Evolutionary conservation across 805 yeast species (phyloP), one percentile per base, ranked within the genome.

Genomic region (Kodamaea kakaduensis): DNA sequence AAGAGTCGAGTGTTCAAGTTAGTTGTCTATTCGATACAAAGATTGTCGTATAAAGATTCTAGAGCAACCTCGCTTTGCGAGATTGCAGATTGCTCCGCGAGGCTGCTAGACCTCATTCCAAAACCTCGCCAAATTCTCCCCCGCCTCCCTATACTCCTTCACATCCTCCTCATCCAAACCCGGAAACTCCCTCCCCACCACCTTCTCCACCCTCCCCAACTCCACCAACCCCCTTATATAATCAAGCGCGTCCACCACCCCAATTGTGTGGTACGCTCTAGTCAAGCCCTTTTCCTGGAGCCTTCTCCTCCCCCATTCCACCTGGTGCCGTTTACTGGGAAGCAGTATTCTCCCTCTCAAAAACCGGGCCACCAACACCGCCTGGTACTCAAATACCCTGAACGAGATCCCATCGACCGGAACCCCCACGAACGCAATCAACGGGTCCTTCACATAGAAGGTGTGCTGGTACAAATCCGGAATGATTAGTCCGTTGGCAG

Each of bases 351-450:
- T 64, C 0, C 79, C 79, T 4, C 75, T 54, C 59, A 82, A 76
- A 2, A 78, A 76, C 38, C 87, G 66, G 2, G 84, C 74, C 19
- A 84, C 61, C 49, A 79, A 70, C 6, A 78, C 66, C 0, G 83
- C 86, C 51, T 84, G 93, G 32, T 75, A 61, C 40, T 72, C 77
- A 10, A 82, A 71, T 1, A 73, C 59, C 34, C 84, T 67, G 42
- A 80, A 78, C 5, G 87, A 84, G 0, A 81, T 59, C 4, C 78
- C 77, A 42, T 75, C 72, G 25, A 77, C 64, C 2, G 84, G 82
- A 10, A 80, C 57, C 1, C 84, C 81, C 22, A 82, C 68, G 21
- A 83, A 67, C 0, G 78, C 77, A 20, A 86, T 48, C 1, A 84
- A 73, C 0, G 88, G 86, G 43, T 82, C 84, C 12, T 65, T 58